Evolutionary conservation across 179 eudicot genomes (phyloP).

Genomic region (Silene coronaria): DNA sequence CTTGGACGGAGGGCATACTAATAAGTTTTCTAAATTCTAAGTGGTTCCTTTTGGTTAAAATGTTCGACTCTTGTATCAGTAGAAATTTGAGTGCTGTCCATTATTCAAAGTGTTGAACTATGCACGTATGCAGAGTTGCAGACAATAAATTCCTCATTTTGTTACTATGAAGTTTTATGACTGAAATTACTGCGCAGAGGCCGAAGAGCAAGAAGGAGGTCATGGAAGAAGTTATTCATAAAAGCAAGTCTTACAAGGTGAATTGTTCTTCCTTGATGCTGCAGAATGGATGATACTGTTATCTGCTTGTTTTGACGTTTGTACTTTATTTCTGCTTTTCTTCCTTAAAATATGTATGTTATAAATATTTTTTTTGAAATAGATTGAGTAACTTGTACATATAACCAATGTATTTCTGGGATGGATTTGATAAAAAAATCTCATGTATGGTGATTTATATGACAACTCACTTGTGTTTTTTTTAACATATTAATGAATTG

Average conservation of each 20-base stretch:
- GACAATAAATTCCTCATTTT: not conserved
- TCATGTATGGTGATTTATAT: not conserved
- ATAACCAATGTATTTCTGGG: not conserved
- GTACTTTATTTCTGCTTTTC: not conserved
- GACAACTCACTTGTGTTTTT: not conserved
- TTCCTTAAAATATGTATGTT: not conserved
- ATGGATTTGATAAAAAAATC: not conserved
- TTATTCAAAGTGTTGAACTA: constrained; percentile 7
- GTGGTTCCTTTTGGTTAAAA: not conserved
- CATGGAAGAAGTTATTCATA: constrained; percentile 68
- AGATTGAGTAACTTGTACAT: not conserved
- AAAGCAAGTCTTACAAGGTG: constrained; percentile 92
- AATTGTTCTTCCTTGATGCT: constrained; percentile 10
- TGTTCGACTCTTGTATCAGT: not conserved
- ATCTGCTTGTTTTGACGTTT: not conserved
- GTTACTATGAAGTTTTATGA: not conserved
- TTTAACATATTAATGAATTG: not conserved
- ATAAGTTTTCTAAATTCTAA: not conserved
- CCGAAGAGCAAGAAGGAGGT: constrained; percentile 83
- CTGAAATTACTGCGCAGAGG: constrained; percentile 42
- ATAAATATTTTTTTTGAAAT: not conserved
- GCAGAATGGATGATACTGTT: not conserved
- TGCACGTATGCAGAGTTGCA: constrained; percentile 11
- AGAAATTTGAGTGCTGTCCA: not conserved
- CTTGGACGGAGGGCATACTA: no score